Base-by-base conservation (phyloP, 1,284 basidiomycete species). In the Microbotryomycetes sp. region DNA sequence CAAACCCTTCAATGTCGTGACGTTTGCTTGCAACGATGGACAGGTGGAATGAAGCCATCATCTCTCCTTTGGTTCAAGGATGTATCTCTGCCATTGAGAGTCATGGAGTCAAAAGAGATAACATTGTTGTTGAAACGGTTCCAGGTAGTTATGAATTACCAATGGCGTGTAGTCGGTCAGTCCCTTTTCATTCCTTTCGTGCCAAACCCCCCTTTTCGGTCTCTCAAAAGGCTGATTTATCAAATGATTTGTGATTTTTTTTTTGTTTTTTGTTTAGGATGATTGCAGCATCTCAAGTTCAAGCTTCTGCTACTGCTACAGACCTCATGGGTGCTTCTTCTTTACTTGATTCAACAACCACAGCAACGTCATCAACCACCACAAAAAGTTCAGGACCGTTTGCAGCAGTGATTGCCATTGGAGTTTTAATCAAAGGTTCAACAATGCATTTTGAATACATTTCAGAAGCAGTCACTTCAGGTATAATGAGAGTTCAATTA, bases 391-490 rank as follows among this genome's bases (percentile, higher is more conserved):
- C 80, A 54, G 81, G 83, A 60, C 86, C 90, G 0, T 93, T 97
- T 70, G 88, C 94, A 77, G 96, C 92, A 14, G 86, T 97, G 67
- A 94, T 98, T 74, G 90, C 92, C 46, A 92, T 98, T 72, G 94
- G 94, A 12, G 91, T 93, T 50, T 85, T 98, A 74, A 97, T 98
- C 82, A 98, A 98, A 78, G 94, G 92, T 60, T 82, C 84, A 3
- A 96, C 92, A 16, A 94, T 94, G 90, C 92, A 97, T 79, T 97
- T 96, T 75, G 92, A 97, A 77, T 99, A 99, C 81, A 99, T 98
- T 76, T 90, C 85, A 74, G 92, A 97, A 71, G 83, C 86, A 60
- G 90, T 96, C 63, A 86, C 89, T 49, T 87, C 94, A 72, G 92
- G 87, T 45, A 81, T 98, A 70, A 98, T 97, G 94, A 84, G 84